Base-by-base conservation (phyloP, 345 rosid genomes). In the Bruguiera sexangula region DNA sequence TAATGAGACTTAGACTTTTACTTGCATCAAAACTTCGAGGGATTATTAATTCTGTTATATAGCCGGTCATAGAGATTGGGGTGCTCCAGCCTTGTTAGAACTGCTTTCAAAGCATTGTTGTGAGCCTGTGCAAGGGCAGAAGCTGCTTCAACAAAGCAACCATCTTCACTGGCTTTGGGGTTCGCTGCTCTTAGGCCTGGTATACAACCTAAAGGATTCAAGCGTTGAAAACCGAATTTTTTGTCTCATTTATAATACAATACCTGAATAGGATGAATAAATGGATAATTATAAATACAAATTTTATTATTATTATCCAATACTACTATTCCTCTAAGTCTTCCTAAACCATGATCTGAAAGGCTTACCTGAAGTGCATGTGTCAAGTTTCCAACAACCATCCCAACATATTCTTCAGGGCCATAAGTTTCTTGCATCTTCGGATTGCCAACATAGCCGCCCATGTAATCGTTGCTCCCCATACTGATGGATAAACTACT, bases 391-490 rank as follows among this genome's bases (percentile, higher is more conserved):
- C 86, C 85, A 24, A 86, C 66, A 34, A 86, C 88, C 83, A 78
- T 79, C n/a, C 79, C 80, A 59, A 81, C 69, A 34, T 73, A 86
- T 2, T 54, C 63, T 62, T 82, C 81, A 10, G 84, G 84, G 10
- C 24, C 43, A 62, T 79, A 78, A 8, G 20, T 31, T 68, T 79
- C 77, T 60, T 76, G 83, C 81, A 72, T 75, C 65, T 69, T 62
- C 13, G 82, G 84, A 52, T 76, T 76, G 0, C 73, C 79, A 1
- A 84, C 15, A 64, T 86, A 86, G 27, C 88, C 86, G 9, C 70
- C 85, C 76, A 84, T 19, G 51, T 84, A 84, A 71, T 84, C 90
- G 43, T 86, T 86, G 79, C 90, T 86, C 71, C 85, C 88, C 9
- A 82, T 72, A 72, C 88, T 82, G 11, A 84, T 69, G 78, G 84